Evolutionary conservation across 225 moss, liverwort and hornwort species (phyloP).

Genomic region (Bryum argenteum): DNA sequence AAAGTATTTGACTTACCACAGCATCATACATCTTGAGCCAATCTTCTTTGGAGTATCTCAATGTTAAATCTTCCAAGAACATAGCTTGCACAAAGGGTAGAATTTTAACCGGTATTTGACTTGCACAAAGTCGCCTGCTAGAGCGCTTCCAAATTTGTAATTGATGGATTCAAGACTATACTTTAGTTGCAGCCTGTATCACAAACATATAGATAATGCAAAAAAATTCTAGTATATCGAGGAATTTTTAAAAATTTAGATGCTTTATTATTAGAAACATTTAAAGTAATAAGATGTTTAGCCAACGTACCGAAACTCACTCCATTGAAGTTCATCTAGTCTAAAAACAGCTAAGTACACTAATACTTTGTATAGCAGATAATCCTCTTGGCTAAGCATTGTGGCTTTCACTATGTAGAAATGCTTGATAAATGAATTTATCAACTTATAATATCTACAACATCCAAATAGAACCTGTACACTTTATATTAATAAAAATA

Average conservation of each 20-base stretch:
- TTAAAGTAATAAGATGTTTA: not conserved
- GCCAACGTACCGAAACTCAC: conserved; percentile 55
- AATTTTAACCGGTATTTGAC: conserved; percentile 59
- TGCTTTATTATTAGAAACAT: not conserved
- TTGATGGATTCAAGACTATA: not conserved
- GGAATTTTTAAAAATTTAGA: not conserved
- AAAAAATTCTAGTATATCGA: not conserved
- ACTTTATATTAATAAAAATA: not conserved
- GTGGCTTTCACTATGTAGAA: conserved; percentile 50
- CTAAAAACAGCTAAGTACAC: conserved; percentile 66
- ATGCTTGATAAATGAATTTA: conserved; percentile 53
- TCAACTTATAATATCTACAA: conserved; percentile 61
- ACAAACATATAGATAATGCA: not conserved
- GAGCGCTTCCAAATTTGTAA: not conserved
- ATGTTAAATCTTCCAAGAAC: conserved; percentile 53
- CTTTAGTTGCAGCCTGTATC: conserved; percentile 25
- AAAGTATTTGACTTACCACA: conserved; percentile 40
- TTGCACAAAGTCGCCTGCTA: conserved; percentile 62
- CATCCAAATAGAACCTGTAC: conserved; percentile 79
- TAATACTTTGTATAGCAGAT: conserved; percentile 60
- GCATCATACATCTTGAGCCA: conserved; percentile 70
- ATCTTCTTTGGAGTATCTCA: conserved; percentile 46
- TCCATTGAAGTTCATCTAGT: conserved; percentile 75
- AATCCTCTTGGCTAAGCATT: conserved; percentile 48
- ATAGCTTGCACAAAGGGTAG: conserved; percentile 59